Evolutionary conservation across 1,284 basidiomycete species (phyloP).

Genomic region (Cryptococcus neoformans): DNA sequence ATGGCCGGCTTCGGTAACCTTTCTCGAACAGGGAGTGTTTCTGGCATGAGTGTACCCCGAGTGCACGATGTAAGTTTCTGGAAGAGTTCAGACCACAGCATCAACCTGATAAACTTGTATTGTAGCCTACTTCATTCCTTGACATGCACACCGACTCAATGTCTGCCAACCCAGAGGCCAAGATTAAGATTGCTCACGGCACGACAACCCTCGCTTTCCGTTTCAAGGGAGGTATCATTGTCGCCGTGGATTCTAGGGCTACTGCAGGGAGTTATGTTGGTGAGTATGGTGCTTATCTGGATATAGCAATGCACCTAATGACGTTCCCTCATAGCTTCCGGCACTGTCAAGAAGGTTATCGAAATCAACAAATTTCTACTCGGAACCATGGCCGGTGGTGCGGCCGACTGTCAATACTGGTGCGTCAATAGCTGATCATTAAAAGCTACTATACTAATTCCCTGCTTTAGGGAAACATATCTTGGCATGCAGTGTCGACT

Average conservation of each 20-base stretch:
- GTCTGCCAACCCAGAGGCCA: conserved; percentile 78
- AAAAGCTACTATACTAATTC: conserved; percentile 2
- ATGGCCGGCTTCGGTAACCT: conserved; percentile 67
- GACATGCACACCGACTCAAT: conserved; percentile 88
- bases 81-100: too few species aligned
- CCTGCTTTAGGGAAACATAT: conserved; percentile 80
- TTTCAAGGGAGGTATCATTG: conserved; percentile 95
- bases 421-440: conserved; percentile 18
- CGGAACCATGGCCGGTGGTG: conserved; percentile 99
- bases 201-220: conserved; percentile 98
- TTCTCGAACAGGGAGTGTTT: conserved; percentile 34
- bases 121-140: conserved; percentile 82
- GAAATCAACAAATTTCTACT: conserved; percentile 99
- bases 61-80: conserved; percentile 43
- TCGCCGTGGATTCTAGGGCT: conserved; percentile 95
- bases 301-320: background rate
- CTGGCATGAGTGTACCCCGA: conserved; percentile 43
- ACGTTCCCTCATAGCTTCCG: conserved; percentile 61
- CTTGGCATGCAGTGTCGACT: conserved; percentile 96
- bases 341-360: conserved; percentile 98
- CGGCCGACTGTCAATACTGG: conserved; percentile 60
- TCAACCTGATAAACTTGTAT: too few species aligned
- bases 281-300: conserved; percentile 46
- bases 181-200: conserved; percentile 98
- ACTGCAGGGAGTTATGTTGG: conserved; percentile 97